Conservation (phyloP, 768 basidiomycete genomes). For the Lactifluus piperatus region DNA sequence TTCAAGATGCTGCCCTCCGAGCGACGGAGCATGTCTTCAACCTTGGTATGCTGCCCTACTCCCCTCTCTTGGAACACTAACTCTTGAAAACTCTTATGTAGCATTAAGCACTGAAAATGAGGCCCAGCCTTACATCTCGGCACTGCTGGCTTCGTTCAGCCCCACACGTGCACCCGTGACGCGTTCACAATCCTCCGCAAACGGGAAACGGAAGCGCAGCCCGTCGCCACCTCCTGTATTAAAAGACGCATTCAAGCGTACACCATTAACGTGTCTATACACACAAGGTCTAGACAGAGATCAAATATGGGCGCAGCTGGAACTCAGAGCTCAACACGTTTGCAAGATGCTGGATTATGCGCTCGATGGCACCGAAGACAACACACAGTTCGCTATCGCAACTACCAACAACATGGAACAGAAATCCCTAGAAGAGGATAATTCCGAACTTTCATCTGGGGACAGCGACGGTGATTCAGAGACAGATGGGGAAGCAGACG, state of each 20-base stretch:
- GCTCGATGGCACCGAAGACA: slow-evolving; percentile 42
- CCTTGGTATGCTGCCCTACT: slow-evolving; percentile 41
- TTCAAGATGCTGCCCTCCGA: slow-evolving; percentile 48
- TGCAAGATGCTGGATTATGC: slow-evolving; percentile 60
- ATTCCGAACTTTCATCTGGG: background rate
- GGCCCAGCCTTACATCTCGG: slow-evolving; percentile 56
- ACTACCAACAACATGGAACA: slow-evolving; percentile 23
- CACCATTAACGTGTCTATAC: slow-evolving; percentile 70
- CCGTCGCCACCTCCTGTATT: slow-evolving; percentile 27
- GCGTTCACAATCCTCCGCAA: slow-evolving; percentile 50
- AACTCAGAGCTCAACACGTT: slow-evolving; percentile 64
- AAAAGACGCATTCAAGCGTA: slow-evolving; percentile 37
- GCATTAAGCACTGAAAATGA: slow-evolving; percentile 57
- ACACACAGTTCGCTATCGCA: slow-evolving; percentile 26
- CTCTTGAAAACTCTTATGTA: slow-evolving; percentile 24
- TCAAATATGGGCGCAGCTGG: slow-evolving; percentile 92
- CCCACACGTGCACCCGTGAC: slow-evolving; percentile 68
- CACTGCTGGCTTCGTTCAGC: slow-evolving; percentile 58
- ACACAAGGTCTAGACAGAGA: slow-evolving; percentile 73
- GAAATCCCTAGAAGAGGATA: slow-evolving; percentile 27
- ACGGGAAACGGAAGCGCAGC: slow-evolving; percentile 36
- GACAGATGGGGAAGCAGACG: slow-evolving; percentile 24
- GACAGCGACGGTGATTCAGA: slow-evolving; percentile 24
- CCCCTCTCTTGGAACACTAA: background rate
- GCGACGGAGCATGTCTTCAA: slow-evolving; percentile 76